Evolutionary conservation across 768 basidiomycete genomes (phyloP), one percentile per base, ranked within the genome.

Genomic region (Agrocybe praecox): DNA sequence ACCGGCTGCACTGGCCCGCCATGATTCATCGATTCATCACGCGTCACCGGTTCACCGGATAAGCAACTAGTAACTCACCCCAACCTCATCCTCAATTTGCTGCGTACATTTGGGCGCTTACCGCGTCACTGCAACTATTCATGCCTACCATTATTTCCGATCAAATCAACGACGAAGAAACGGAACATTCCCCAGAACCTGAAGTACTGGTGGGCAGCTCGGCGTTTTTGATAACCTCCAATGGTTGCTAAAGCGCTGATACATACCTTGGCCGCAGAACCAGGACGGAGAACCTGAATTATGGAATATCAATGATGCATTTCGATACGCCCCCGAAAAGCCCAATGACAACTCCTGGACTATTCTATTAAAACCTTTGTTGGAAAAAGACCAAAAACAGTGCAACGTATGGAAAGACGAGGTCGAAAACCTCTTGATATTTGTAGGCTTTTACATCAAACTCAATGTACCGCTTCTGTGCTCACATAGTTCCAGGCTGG

Each of bases 381-480:
- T 60, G 36, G 50, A 57, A 18, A 57, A 52, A 43, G 62, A 63
- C 36, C 52, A 52, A 14, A 46, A 32, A 7, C 50, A 49, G 36
- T 62, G 62, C 29, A 53, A 55, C 52, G 62, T 49, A 8, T 66
- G 65, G 65, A 61, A 49, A 22, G 65, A 68, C 19, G 67, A 68
- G 48, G 58, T 68, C 17, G 59, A 68, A 24, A 66, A 62, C 18
- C 55, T 68, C 17, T 52, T 68, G n/a, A 62, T 68, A 21, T 66
- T 68, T 44, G 67, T 68, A 51, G 54, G 65, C n/a, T 29, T 44
- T 17, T 22, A 19, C 15, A 19, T 18, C 49, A n/a, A 10, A 9
- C 26, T 40, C 15, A 5, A 10, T 32, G 17, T 17, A 46, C 26
- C 12, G 19, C 15, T 12, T 18, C 46, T 46, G 29, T 43, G 15